These are phyloP conservation scores for Alloteropsis semialata DNA, from an alignment of 176 grass and related monocot species.

Conservation along the genomic window DNA sequence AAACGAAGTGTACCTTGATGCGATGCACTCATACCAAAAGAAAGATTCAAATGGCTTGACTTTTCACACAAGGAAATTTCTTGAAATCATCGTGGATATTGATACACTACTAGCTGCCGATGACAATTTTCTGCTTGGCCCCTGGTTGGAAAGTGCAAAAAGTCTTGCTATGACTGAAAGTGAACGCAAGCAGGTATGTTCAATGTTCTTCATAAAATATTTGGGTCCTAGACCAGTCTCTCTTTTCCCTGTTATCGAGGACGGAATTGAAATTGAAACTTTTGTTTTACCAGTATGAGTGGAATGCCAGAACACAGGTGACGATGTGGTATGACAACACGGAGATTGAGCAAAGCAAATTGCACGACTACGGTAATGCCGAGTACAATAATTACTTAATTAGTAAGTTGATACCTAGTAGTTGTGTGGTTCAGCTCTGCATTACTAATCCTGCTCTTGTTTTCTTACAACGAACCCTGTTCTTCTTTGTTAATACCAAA, in stretches of 20 bases:
- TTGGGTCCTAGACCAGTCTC: neutral
- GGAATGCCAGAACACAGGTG: slow-evolving; percentile 97
- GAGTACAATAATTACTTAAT: neutral
- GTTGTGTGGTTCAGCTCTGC: neutral
- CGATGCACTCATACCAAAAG: slow-evolving; percentile 46
- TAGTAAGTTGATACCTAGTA: slow-evolving; percentile 2
- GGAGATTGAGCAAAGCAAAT: slow-evolving; percentile 73
- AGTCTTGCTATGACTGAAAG: slow-evolving; percentile 43
- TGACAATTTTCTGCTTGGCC: slow-evolving; percentile 88
- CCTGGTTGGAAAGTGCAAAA: slow-evolving; percentile 94
- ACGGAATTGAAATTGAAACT: slow-evolving; percentile 13
- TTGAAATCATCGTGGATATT: slow-evolving; percentile 73
- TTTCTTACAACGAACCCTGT: too few species aligned
- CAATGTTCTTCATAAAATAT: slow-evolving; percentile 5
- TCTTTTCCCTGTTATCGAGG: neutral
- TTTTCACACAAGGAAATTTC: slow-evolving; percentile 64
- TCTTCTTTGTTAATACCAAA: neutral
- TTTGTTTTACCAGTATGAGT: slow-evolving; percentile 61
- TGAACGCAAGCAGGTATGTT: slow-evolving; percentile 68
- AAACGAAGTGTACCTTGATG: slow-evolving; percentile 85
- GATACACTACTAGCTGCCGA: slow-evolving; percentile 78
- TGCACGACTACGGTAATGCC: slow-evolving; percentile 86
- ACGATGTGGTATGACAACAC: slow-evolving; percentile 99
- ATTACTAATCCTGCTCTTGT: neutral
- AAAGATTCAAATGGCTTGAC: slow-evolving; percentile 58